Percentiles rank a stretch among this genome's conserved stretches.
Evolutionary conservation across 139 green algal species (phyloP).

Genomic region (Auxenochlorella pyrenoidosa): DNA sequence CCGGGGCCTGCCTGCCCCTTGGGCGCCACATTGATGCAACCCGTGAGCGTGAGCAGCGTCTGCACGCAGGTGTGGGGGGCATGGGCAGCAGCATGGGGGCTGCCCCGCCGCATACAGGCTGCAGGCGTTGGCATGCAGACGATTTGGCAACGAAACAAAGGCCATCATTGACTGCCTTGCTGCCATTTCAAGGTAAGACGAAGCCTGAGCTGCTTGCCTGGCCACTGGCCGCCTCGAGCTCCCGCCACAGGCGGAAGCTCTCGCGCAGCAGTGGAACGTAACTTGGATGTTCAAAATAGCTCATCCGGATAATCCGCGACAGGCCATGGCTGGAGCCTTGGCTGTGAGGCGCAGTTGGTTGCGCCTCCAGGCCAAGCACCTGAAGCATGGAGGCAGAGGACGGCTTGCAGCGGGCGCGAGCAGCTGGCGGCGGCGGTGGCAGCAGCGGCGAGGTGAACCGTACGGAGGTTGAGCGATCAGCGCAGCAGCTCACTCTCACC

Average conservation of each 20-base stretch:
- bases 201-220: conserved; percentile 25
- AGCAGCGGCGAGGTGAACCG: background rate
- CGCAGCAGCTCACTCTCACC: background rate
- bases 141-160: too few species aligned
- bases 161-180: background rate
- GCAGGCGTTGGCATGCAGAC: background rate
- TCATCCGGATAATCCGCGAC: conserved; percentile 69
- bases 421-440: background rate
- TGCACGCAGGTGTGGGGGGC: conserved; percentile 2
- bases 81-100: background rate
- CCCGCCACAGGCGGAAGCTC: conserved; percentile 55
- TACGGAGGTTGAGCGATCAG: too few species aligned
- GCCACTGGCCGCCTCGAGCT: conserved; percentile 55
- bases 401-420: too few species aligned
- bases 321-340: conserved; percentile 62
- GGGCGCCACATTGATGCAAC: conserved; percentile 38
- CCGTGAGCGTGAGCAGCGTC: conserved; percentile 50
- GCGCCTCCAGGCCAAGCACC: conserved; percentile 69
- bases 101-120: background rate
- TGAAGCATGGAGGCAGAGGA: conserved; percentile 7
- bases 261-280: conserved; percentile 67
- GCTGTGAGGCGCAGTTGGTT: conserved; percentile 53
- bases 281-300: conserved; percentile 61
- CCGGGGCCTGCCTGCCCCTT: background rate
- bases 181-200: background rate